Conservation (phyloP, 2,329 filamentous ascomycete species). For the Paecilomyces fulvus region DNA sequence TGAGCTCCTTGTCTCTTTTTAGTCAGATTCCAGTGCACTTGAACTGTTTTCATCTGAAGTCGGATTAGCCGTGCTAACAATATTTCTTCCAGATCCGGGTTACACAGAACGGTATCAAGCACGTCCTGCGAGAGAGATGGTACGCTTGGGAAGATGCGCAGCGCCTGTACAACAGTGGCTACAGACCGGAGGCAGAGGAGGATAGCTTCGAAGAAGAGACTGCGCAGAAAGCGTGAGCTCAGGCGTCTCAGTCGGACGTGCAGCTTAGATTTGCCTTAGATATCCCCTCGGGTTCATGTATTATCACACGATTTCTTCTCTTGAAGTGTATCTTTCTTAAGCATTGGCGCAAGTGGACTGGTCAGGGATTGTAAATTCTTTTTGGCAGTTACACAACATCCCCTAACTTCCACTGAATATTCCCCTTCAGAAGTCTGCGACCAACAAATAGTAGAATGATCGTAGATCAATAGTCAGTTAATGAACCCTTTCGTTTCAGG, state of each 20-base stretch:
- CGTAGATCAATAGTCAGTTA: not conserved
- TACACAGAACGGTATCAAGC: constrained; percentile 77
- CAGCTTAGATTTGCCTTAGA: not conserved
- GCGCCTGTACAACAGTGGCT: constrained; percentile 27
- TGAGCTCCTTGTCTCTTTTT: not conserved
- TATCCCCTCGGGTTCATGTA: not conserved
- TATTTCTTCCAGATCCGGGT: constrained; percentile 50
- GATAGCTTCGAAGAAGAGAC: constrained; percentile 4
- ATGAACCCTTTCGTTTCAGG: not conserved
- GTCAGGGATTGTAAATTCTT: not conserved
- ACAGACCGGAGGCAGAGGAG: constrained; percentile 25
- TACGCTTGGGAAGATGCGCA: constrained; percentile 61
- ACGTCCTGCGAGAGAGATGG: constrained; percentile 76
- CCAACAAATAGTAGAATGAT: not conserved
- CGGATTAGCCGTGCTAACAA: not conserved
- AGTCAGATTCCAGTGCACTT: not conserved
- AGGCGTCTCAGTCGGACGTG: not conserved
- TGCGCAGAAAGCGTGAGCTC: not conserved
- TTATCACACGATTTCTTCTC: not conserved
- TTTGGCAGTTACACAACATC: not conserved
- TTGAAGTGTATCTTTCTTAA: not conserved
- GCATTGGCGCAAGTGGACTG: not conserved
- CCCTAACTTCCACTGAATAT: not conserved
- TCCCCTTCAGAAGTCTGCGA: not conserved
- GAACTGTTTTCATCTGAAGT: not conserved